Evolutionary conservation across 2,329 filamentous ascomycete genomes (phyloP).

Genomic region (Laburnicola sp.): DNA sequence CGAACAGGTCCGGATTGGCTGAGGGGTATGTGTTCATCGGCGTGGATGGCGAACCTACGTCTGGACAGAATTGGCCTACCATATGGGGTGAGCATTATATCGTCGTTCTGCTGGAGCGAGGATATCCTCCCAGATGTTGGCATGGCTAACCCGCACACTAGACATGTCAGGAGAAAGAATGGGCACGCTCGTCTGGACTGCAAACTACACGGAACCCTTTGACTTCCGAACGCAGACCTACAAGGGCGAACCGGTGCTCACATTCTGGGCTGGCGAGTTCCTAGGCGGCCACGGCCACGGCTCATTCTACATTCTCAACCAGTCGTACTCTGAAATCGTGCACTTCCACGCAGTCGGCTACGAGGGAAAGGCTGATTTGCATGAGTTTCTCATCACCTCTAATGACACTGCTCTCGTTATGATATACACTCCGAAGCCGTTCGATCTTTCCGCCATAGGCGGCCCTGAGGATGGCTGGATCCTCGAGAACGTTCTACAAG

Average conservation of each 20-base stretch:
- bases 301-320: slow-evolving; percentile 20
- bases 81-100: slow-evolving; percentile 17
- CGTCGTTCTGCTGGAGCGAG: not conserved
- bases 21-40: slow-evolving; percentile 20
- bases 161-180: slow-evolving; percentile 21
- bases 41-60: slow-evolving; percentile 21
- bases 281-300: slow-evolving; percentile 8
- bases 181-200: slow-evolving; percentile 25
- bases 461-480: slow-evolving; percentile 45
- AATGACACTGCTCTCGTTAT: slow-evolving; percentile 50
- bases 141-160: not conserved
- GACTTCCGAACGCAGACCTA: slow-evolving; percentile 27
- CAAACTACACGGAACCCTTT: slow-evolving; percentile 23
- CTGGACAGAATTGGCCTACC: slow-evolving; percentile 22
- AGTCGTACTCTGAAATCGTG: slow-evolving; percentile 21
- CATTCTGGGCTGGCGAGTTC: slow-evolving; percentile 22
- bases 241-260: slow-evolving; percentile 25
- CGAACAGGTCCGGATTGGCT: slow-evolving; percentile 14
- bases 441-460: slow-evolving; percentile 46
- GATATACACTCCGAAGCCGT: slow-evolving; percentile 45
- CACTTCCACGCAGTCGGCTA: slow-evolving; percentile 19
- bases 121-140: too few relatives aligned
- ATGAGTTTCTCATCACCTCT: slow-evolving; percentile 51
- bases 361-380: slow-evolving; percentile 41
- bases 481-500: slow-evolving; percentile 51